These are phyloP conservation scores for Paspalum notatum DNA, from an alignment of 176 grass and related monocot genomes.

Conservation along the genomic window DNA sequence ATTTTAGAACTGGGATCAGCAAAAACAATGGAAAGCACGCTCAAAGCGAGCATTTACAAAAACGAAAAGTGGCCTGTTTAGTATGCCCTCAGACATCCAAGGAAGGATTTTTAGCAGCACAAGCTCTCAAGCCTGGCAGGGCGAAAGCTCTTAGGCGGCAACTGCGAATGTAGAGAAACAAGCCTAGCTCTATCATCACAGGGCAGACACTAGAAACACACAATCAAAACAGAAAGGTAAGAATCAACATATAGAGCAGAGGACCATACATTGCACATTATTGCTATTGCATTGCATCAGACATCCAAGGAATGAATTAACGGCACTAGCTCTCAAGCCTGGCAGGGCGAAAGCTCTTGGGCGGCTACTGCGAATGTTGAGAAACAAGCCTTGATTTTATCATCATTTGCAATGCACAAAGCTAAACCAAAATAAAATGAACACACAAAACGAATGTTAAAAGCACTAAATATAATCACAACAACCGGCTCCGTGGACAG, in stretches of 20 bases:
- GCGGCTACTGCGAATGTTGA: constrained; percentile 59
- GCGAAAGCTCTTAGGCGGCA: constrained; percentile 60
- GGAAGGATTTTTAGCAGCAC: constrained; percentile 55
- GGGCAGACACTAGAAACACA: no score
- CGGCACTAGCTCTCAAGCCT: constrained; percentile 65
- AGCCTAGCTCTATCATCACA: constrained; percentile 46
- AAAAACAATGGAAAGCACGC: no score
- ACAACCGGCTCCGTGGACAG: constrained; percentile 72
- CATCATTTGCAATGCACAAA: constrained; percentile 21
- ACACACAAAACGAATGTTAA: not conserved
- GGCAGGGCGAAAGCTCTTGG: constrained; percentile 54
- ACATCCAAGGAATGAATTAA: constrained; percentile 57
- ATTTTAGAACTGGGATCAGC: no score
- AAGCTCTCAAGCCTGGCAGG: constrained; percentile 61
- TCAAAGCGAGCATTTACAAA: no score
- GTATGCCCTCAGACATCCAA: constrained; percentile 81
- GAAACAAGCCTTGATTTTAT: constrained; percentile 57
- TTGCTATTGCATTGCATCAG: no score
- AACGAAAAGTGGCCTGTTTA: no score
- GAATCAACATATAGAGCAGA: no score
- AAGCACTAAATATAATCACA: constrained; percentile 61
- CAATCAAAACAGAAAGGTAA: no score
- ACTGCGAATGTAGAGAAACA: constrained; percentile 79
- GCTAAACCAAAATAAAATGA: not conserved
- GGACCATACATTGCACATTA: no score